A percentile compares a stretch with the other conserved stretches of the same genome.
phyloP scores from a whole-genome alignment of 2,329 filamentous ascomycete species.

The Xylariaceae sp. region DNA sequence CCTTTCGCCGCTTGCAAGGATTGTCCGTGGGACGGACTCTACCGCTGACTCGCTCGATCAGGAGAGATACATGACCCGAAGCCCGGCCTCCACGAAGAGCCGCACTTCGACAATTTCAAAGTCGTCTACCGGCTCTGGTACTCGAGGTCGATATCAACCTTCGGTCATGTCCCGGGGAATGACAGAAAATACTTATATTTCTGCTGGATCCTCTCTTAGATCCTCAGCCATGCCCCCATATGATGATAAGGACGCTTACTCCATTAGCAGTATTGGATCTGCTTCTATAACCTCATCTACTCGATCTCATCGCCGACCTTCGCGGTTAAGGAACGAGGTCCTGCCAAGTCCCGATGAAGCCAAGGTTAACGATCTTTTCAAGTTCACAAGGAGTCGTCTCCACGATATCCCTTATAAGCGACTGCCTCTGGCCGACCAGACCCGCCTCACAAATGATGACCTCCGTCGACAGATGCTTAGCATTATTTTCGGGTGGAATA shows the following conservation, averaged over 20 bases:
- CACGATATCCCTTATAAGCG: slow-evolving; percentile 82
- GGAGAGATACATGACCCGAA: slow-evolving; percentile 67
- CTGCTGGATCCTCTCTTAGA: slow-evolving; percentile 61
- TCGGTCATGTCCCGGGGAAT: slow-evolving; percentile 57
- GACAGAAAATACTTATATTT: slow-evolving; percentile 70
- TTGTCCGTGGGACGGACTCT: slow-evolving; percentile 69
- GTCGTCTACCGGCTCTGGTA: slow-evolving; percentile 59
- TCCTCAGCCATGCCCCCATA: slow-evolving; percentile 41
- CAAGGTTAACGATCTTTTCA: slow-evolving; percentile 78
- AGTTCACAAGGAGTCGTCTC: slow-evolving; percentile 78
- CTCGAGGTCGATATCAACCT: slow-evolving; percentile 50
- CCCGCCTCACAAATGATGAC: slow-evolving; percentile 72
- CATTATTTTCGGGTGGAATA: slow-evolving; percentile 93
- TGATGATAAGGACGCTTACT: slow-evolving; percentile 56
- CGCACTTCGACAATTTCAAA: slow-evolving; percentile 61
- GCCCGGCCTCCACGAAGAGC: slow-evolving; percentile 66
- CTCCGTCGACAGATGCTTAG: slow-evolving; percentile 88
- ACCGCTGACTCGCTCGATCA: slow-evolving; percentile 60
- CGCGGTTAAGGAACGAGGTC: slow-evolving; percentile 78
- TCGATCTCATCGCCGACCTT: slow-evolving; percentile 55
- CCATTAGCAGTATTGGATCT: slow-evolving; percentile 55
- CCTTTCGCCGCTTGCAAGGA: slow-evolving; percentile 73
- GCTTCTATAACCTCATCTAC: slow-evolving; percentile 53
- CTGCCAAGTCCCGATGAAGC: slow-evolving; percentile 76
- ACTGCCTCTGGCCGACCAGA: slow-evolving; percentile 59